Evolutionary conservation across 495 filamentous ascomycete genomes (phyloP).

Genomic region (Penicillium crystallinum): DNA sequence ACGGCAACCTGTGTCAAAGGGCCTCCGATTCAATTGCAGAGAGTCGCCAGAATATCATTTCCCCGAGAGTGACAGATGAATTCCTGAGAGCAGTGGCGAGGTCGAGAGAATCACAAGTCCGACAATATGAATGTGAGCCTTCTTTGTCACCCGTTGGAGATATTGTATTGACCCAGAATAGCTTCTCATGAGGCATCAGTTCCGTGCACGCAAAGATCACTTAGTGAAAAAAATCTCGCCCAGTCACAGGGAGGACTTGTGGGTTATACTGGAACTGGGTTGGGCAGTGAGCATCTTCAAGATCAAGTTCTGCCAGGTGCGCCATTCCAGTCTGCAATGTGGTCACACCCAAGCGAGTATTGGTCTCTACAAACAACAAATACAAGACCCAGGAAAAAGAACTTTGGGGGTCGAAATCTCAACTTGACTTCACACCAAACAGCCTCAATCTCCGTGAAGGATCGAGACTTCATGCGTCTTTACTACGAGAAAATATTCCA

Average conservation of each 20-base stretch:
- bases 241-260: neutral
- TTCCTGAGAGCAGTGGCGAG: slow-evolving; percentile 35
- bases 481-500: slow-evolving; percentile 62
- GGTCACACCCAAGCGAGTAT: slow-evolving; percentile 1
- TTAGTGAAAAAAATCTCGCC: neutral
- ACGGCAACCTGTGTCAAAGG: slow-evolving; percentile 33
- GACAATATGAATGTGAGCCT: slow-evolving; percentile 15
- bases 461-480: slow-evolving; percentile 46
- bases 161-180: neutral
- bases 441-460: slow-evolving; percentile 47
- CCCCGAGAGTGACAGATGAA: slow-evolving; percentile 30
- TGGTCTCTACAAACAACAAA: neutral
- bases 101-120: slow-evolving; percentile 16
- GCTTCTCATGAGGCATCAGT: neutral
- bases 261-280: neutral
- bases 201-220: neutral
- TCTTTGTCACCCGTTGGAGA: neutral
- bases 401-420: slow-evolving; percentile 23
- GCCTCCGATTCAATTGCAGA: slow-evolving; percentile 32
- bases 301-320: neutral
- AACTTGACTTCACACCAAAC: slow-evolving; percentile 28
- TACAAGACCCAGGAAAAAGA: slow-evolving; percentile 15
- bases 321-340: slow-evolving; percentile 6
- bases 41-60: slow-evolving; percentile 30
- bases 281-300: neutral